These are phyloP conservation scores for Davidsoniella australis DNA, from an alignment of 2,329 filamentous ascomycete genomes.

Conservation along the genomic window DNA sequence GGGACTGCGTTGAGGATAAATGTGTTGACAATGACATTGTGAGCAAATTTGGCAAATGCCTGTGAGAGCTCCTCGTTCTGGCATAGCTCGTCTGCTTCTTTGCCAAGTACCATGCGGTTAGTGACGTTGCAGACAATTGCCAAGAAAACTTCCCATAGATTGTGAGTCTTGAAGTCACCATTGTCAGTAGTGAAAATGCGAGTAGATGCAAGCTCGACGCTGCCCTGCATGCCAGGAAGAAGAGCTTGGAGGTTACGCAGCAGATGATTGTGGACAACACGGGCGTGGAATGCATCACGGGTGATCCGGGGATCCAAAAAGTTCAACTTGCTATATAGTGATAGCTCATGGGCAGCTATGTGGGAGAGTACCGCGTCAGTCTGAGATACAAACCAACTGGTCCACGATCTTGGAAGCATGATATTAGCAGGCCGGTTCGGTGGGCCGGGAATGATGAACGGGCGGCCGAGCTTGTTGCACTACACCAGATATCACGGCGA, in stretches of 20 bases:
- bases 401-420: conserved; percentile 26
- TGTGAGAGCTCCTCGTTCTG: conserved; percentile 18
- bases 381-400: conserved; percentile 29
- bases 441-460: conserved; percentile 27
- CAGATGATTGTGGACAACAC: conserved; percentile 28
- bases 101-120: conserved; percentile 27
- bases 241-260: conserved; percentile 24
- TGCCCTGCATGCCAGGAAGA: conserved; percentile 25
- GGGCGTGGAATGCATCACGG: conserved; percentile 23
- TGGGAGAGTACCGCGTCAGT: conserved; percentile 28
- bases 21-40: conserved; percentile 29
- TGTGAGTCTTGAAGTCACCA: conserved; percentile 23
- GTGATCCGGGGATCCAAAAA: conserved; percentile 23
- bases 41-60: conserved; percentile 29
- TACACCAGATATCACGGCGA: conserved; percentile 12
- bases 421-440: conserved; percentile 26
- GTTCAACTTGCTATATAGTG: conserved; percentile 25
- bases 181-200: conserved; percentile 20
- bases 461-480: conserved; percentile 25
- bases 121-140: conserved; percentile 26
- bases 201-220: conserved; percentile 23
- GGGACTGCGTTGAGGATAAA: conserved; percentile 31
- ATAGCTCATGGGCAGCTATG: conserved; percentile 24
- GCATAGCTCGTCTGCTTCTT: conserved; percentile 20
- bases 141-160: conserved; percentile 29